phyloP scores from a whole-genome alignment of 495 filamentous ascomycete species.

The Filosporella fistucella region DNA sequence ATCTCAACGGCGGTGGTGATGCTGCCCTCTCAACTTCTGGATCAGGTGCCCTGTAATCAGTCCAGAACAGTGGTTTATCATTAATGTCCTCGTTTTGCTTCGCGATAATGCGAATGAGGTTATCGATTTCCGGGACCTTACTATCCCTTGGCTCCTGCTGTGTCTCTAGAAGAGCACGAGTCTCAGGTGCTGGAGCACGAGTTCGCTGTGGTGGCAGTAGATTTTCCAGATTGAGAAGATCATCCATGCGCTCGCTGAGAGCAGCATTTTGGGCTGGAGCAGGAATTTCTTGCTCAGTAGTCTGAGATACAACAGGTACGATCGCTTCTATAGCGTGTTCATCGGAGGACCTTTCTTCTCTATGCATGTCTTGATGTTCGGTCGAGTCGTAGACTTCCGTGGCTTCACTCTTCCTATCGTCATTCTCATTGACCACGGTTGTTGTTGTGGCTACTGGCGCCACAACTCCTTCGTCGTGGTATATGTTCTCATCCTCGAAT shows the following conservation, averaged over 20 bases:
- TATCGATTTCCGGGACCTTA: slow-evolving; percentile 6
- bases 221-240: neutral
- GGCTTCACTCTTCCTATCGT: too few species aligned
- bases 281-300: neutral
- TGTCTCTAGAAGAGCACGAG: neutral
- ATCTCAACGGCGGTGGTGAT: neutral
- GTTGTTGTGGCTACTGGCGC: too few species aligned
- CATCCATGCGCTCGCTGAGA: too few species aligned
- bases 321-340: too few species aligned
- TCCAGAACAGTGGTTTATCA: slow-evolving; percentile 8
- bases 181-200: neutral
- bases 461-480: too few species aligned
- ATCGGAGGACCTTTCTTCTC: too few species aligned
- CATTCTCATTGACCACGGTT: too few species aligned
- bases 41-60: slow-evolving; percentile 2
- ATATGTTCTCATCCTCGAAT: too few species aligned
- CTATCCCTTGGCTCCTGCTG: slow-evolving; percentile 2
- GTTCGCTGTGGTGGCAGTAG: neutral
- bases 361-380: too few species aligned
- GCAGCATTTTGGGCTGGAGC: too few species aligned
- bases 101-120: neutral
- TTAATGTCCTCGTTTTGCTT: neutral
- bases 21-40: neutral
- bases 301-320: too few species aligned
- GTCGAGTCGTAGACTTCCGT: too few species aligned